Percentiles rank a stretch among this genome's conserved stretches.
Conservation (phyloP, 2,329 filamentous ascomycete species). For the Cordyceps cateniannulata region DNA sequence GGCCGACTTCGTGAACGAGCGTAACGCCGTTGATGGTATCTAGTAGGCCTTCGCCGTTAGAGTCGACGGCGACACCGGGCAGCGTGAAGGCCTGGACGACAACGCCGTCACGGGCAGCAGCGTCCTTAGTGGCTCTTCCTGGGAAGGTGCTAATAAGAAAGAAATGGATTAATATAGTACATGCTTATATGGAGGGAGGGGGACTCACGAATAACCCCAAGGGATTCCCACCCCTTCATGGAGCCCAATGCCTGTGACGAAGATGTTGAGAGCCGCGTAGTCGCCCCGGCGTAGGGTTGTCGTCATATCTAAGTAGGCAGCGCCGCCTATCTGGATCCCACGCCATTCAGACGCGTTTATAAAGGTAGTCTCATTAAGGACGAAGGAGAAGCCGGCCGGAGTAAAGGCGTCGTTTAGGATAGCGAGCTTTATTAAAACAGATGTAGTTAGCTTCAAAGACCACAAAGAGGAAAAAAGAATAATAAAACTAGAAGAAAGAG, state of each 20-base stretch:
- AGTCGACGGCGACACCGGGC: not conserved
- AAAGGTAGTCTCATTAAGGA: not conserved
- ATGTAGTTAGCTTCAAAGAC: not conserved
- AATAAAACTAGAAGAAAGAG: not conserved
- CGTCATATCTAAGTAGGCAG: not conserved
- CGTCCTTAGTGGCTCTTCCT: not conserved
- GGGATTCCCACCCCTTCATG: too few species aligned
- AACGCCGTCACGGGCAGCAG: not conserved
- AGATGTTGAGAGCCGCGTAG: not conserved
- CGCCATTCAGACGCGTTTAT: not conserved
- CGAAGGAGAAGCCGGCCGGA: not conserved
- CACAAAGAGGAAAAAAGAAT: too few species aligned
- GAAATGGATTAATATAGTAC: too few species aligned
- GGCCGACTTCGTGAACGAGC: not conserved
- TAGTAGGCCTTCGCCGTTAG: too few species aligned
- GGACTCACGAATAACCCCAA: too few species aligned
- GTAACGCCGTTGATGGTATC: not conserved
- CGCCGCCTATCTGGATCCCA: not conserved
- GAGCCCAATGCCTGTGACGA: not conserved
- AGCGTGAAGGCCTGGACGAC: not conserved
- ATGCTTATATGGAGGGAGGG: too few species aligned
- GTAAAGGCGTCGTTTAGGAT: not conserved
- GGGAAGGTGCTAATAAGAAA: not conserved
- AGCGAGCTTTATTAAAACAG: not conserved
- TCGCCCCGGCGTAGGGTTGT: not conserved